Evolutionary conservation across 2,329 filamentous ascomycete genomes (phyloP).

Genomic region (Colletotrichum neosansevieriae): DNA sequence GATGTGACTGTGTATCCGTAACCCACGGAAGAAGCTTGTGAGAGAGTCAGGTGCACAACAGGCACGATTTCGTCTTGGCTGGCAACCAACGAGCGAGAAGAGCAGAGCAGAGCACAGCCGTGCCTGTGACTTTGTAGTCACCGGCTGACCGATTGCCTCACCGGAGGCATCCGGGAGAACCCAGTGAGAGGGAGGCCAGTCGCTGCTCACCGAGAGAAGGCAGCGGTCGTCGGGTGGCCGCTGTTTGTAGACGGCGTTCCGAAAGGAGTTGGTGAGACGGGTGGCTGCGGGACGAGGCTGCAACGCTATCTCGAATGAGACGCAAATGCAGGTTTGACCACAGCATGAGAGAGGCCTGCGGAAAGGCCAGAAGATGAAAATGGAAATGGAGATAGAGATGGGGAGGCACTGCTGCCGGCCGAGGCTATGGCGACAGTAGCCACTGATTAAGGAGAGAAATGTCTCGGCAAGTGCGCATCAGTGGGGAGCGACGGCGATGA

Average conservation of each 20-base stretch:
- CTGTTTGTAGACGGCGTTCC: conserved; percentile 17
- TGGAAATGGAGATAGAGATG: neutral
- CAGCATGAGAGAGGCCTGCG: neutral
- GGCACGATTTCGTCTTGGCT: conserved; percentile 27
- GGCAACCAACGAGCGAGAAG: neutral
- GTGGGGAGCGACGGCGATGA: neutral
- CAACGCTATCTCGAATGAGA: conserved; percentile 28
- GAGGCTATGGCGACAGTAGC: conserved; percentile 7
- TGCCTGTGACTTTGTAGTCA: neutral
- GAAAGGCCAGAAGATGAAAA: neutral
- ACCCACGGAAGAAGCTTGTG: conserved; percentile 25
- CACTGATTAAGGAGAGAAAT: conserved; percentile 3
- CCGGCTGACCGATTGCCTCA: conserved; percentile 14
- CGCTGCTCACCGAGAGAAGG: conserved; percentile 18
- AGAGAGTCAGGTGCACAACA: conserved; percentile 26
- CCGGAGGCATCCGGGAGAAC: conserved; percentile 9
- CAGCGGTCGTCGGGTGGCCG: conserved; percentile 34
- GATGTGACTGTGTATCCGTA: conserved; percentile 27
- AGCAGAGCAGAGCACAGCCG: neutral
- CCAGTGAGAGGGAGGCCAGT: conserved; percentile 5
- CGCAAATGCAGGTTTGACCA: conserved; percentile 30
- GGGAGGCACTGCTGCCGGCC: neutral
- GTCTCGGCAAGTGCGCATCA: conserved; percentile 19
- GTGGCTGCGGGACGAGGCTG: conserved; percentile 30
- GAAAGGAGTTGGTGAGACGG: conserved; percentile 28